These are phyloP conservation scores for Macroventuria anomochaeta DNA, from an alignment of 2,329 filamentous ascomycete genomes.

Conservation along the genomic window DNA sequence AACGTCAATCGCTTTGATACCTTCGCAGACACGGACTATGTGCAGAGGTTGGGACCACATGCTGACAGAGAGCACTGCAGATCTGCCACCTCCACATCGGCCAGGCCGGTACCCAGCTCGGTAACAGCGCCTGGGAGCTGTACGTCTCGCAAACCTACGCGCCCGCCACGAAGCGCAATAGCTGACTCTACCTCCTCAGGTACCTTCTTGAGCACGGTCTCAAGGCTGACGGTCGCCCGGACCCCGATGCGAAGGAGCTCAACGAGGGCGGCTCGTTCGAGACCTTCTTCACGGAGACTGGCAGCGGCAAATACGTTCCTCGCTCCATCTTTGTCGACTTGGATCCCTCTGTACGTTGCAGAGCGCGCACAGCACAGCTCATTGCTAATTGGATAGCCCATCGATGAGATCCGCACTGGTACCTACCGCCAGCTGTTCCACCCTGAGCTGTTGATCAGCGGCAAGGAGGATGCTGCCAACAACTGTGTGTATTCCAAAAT, in stretches of 20 bases:
- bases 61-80: slow-evolving; percentile 48
- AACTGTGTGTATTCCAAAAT: slow-evolving; percentile 61
- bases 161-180: slow-evolving; percentile 13
- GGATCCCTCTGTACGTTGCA: slow-evolving; percentile 66
- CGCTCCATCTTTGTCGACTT: slow-evolving; percentile 76
- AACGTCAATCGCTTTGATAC: neutral
- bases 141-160: slow-evolving; percentile 53
- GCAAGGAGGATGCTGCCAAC: slow-evolving; percentile 79
- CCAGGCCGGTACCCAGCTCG: slow-evolving; percentile 76
- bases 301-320: slow-evolving; percentile 73
- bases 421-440: slow-evolving; percentile 73
- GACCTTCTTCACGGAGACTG: slow-evolving; percentile 78
- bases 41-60: neutral
- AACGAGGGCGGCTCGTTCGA: slow-evolving; percentile 70
- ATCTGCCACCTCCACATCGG: slow-evolving; percentile 72
- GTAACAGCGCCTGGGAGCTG: slow-evolving; percentile 79
- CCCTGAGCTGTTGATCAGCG: slow-evolving; percentile 73
- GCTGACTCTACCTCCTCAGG: slow-evolving; percentile 52
- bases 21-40: neutral
- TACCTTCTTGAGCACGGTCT: slow-evolving; percentile 77
- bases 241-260: slow-evolving; percentile 66
- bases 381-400: slow-evolving; percentile 56
- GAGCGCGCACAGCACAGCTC: neutral
- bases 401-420: slow-evolving; percentile 76
- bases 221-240: slow-evolving; percentile 67